Conservation (phyloP, 1,139 yeast species). For the Taphrina deformans region DNA sequence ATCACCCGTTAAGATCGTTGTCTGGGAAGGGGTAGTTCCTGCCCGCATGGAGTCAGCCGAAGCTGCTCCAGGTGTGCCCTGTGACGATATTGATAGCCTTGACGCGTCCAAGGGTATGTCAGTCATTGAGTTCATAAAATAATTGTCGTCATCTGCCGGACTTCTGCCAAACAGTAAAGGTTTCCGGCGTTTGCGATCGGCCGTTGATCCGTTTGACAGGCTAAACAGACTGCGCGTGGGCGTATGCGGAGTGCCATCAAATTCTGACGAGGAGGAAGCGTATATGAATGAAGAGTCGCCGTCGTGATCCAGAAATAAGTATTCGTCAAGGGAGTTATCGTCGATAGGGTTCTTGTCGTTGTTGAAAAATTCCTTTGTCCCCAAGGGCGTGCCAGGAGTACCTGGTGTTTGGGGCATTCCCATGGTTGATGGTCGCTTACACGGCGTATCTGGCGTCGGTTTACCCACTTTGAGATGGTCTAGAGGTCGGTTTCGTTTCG, state of each 20-base stretch:
- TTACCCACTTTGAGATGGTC: slow-evolving; percentile 10
- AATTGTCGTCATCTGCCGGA: slow-evolving; percentile 14
- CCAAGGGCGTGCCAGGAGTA: slow-evolving; percentile 28
- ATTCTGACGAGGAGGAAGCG: slow-evolving; percentile 28
- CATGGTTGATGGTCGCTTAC: slow-evolving; percentile 55
- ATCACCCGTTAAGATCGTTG: background rate
- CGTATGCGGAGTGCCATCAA: slow-evolving; percentile 21
- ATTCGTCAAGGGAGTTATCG: slow-evolving; percentile 18
- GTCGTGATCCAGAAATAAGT: slow-evolving; percentile 16
- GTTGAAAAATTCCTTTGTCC: slow-evolving; percentile 32
- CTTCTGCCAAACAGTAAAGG: slow-evolving; percentile 18
- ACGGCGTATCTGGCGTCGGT: slow-evolving; percentile 72
- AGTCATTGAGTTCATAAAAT: background rate
- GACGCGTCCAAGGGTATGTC: slow-evolving; percentile 6
- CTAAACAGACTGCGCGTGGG: slow-evolving; percentile 28
- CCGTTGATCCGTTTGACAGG: slow-evolving; percentile 5
- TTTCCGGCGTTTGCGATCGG: slow-evolving; percentile 5
- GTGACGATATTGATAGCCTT: background rate
- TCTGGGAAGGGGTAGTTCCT: background rate
- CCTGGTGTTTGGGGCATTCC: slow-evolving; percentile 34
- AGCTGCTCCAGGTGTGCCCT: slow-evolving; percentile 10
- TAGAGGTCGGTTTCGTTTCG: slow-evolving; percentile 58
- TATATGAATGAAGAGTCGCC: slow-evolving; percentile 28
- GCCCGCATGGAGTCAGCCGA: slow-evolving; percentile 1
- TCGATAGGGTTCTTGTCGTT: slow-evolving; percentile 3